phyloP scores from a whole-genome alignment of 2,329 filamentous ascomycete species.

The Colletotrichum chrysophilum region DNA sequence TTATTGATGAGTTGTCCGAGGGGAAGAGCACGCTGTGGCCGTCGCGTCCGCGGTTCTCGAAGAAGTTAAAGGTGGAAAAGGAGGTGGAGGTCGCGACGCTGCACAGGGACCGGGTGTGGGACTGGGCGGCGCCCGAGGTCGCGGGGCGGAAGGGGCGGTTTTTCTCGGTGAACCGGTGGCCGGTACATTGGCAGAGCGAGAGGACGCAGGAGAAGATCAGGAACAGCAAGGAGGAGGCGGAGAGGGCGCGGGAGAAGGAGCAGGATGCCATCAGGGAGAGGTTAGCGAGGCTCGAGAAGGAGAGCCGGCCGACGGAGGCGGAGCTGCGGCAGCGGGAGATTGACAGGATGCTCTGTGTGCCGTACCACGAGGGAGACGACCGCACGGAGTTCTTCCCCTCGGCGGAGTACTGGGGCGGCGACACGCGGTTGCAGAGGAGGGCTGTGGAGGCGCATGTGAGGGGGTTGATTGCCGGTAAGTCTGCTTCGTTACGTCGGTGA shows the following conservation, averaged over 20 bases:
- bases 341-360: constrained; percentile 53
- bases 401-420: constrained; percentile 32
- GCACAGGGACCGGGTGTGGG: constrained; percentile 38
- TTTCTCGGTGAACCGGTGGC: constrained; percentile 56
- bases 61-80: constrained; percentile 22
- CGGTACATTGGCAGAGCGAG: constrained; percentile 41
- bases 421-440: constrained; percentile 32
- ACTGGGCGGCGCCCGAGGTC: constrained; percentile 34
- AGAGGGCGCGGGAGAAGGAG: background rate
- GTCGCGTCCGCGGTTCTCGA: constrained; percentile 30
- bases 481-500: background rate
- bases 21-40: constrained; percentile 49
- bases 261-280: background rate
- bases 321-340: background rate
- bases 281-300: background rate
- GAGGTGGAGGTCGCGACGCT: constrained; percentile 21
- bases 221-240: background rate
- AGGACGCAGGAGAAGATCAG: constrained; percentile 33
- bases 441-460: constrained; percentile 25
- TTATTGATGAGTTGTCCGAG: constrained; percentile 48
- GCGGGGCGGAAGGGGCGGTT: constrained; percentile 33
- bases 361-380: constrained; percentile 22
- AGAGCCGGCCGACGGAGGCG: background rate
- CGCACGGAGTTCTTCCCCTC: constrained; percentile 24
- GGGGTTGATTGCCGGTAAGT: constrained; percentile 24